phyloP scores from a whole-genome alignment of 139 green algal species.

The Chlorella sp. region DNA sequence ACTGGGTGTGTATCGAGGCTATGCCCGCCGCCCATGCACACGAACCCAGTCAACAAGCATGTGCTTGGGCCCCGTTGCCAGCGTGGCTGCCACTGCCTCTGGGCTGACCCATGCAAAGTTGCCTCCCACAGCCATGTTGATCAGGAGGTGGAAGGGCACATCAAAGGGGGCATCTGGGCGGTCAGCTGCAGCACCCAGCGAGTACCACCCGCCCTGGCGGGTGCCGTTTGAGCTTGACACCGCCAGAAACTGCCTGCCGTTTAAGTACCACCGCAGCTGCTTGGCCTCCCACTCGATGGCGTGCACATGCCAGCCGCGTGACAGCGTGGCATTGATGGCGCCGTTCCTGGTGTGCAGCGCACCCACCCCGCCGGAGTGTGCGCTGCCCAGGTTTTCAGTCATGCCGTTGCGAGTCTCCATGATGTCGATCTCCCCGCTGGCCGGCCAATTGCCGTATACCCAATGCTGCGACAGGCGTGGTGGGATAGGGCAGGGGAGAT shows the following conservation, averaged over 20 bases:
- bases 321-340: neutral
- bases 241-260: neutral
- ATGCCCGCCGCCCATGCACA: neutral
- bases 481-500: neutral
- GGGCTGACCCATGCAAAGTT: neutral
- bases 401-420: neutral
- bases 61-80: neutral
- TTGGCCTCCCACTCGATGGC: neutral
- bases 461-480: neutral
- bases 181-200: neutral
- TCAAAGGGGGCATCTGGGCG: neutral
- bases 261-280: neutral
- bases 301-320: neutral
- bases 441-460: neutral
- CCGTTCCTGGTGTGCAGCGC: neutral
- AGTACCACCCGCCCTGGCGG: neutral
- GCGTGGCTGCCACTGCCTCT: neutral
- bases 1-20: neutral
- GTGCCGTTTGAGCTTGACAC: neutral
- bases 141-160: neutral
- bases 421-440: constrained; percentile 10
- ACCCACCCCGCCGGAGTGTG: neutral
- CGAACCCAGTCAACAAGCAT: constrained; percentile 5
- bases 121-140: constrained; percentile 3
- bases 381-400: neutral